Evolutionary conservation across 345 rosid genomes (phyloP).

Genomic region (Limnanthes douglasii): DNA sequence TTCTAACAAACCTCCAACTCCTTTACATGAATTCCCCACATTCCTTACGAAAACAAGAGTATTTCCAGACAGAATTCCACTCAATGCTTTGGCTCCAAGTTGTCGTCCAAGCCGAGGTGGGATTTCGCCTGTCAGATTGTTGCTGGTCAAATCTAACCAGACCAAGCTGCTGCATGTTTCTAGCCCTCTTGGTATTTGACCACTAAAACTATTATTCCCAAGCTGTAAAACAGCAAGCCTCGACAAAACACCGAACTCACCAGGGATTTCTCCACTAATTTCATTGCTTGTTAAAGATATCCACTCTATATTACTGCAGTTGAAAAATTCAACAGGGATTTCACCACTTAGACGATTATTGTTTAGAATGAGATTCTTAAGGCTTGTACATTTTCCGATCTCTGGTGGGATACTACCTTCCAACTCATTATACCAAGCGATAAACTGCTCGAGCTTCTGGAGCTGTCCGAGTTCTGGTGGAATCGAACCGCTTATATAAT

Average conservation of each 20-base stretch:
- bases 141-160: conserved; percentile 86
- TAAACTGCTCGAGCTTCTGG: conserved; percentile 70
- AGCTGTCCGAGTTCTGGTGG: conserved; percentile 72
- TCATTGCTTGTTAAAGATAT: conserved; percentile 76
- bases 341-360: conserved; percentile 70
- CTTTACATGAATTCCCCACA: conserved; percentile 90
- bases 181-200: conserved; percentile 74
- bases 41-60: conserved; percentile 82
- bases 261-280: conserved; percentile 51
- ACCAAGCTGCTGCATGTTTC: conserved; percentile 81
- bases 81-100: conserved; percentile 66
- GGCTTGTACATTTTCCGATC: conserved; percentile 51
- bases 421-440: conserved; percentile 82
- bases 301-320: conserved; percentile 87
- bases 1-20: conserved; percentile 86
- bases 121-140: conserved; percentile 80
- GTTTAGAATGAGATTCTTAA: conserved; percentile 76
- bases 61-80: conserved; percentile 68
- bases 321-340: conserved; percentile 64
- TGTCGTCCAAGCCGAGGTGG: conserved; percentile 83
- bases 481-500: conserved; percentile 71
- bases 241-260: conserved; percentile 45
- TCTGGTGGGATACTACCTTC: conserved; percentile 70
- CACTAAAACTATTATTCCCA: conserved; percentile 77
- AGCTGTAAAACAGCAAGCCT: conserved; percentile 87